Conservation (phyloP, 805 yeast genomes). For the Myxozyma neglecta region DNA sequence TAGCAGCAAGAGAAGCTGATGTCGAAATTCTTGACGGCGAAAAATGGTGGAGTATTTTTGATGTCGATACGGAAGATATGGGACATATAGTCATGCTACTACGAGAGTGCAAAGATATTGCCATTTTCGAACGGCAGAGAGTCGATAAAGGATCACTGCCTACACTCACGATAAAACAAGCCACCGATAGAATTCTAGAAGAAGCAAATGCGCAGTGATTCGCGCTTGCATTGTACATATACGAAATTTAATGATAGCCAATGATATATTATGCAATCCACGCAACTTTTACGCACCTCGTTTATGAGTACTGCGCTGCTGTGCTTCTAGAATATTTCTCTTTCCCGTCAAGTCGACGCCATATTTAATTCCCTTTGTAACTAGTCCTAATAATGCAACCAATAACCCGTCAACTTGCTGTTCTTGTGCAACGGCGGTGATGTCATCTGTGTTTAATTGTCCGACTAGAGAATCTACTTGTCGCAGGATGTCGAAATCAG, state of each 20-base stretch:
- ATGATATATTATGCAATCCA: neutral
- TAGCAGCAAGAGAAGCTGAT: slow-evolving; percentile 26
- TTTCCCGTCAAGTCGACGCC: slow-evolving; percentile 30
- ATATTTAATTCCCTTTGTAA: slow-evolving; percentile 33
- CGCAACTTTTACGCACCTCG: neutral
- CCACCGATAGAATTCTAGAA: slow-evolving; percentile 4
- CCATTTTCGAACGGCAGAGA: slow-evolving; percentile 13
- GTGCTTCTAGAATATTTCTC: slow-evolving; percentile 11
- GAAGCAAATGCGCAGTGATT: slow-evolving; percentile 7
- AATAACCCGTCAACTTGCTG: slow-evolving; percentile 35
- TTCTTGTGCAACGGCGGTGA: slow-evolving; percentile 19
- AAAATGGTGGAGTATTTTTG: slow-evolving; percentile 31
- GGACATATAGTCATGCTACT: slow-evolving; percentile 32
- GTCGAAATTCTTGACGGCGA: slow-evolving; percentile 33
- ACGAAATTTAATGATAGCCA: neutral
- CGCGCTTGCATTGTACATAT: neutral
- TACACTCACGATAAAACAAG: slow-evolving; percentile 7
- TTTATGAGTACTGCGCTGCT: neutral
- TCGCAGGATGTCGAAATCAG: slow-evolving; percentile 32
- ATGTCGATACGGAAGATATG: slow-evolving; percentile 32
- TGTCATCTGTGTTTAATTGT: slow-evolving; percentile 22
- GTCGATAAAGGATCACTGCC: neutral
- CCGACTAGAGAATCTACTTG: slow-evolving; percentile 30
- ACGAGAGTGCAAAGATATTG: slow-evolving; percentile 35
- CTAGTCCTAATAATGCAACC: slow-evolving; percentile 34